A percentile compares a stretch with the other conserved stretches of the same genome.
phyloP scores from a whole-genome alignment of 2,329 filamentous ascomycete species.

The Colletotrichum paranaense region DNA sequence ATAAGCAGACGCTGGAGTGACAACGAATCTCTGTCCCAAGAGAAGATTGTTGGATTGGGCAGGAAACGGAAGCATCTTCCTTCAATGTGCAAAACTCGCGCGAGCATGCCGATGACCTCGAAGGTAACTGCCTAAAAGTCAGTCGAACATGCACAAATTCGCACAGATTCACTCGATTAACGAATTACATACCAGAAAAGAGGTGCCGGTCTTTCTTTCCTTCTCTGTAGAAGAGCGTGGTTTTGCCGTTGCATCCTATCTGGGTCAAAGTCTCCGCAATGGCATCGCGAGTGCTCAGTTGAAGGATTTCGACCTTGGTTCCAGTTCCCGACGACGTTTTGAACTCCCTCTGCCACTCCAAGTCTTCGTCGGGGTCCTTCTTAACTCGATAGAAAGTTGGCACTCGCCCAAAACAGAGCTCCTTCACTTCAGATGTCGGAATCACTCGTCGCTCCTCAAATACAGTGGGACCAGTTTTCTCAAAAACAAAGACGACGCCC shows the following conservation, averaged over 20 bases:
- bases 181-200: slow-evolving; percentile 38
- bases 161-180: neutral
- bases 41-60: slow-evolving; percentile 59
- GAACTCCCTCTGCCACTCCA: slow-evolving; percentile 5
- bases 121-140: slow-evolving; percentile 44
- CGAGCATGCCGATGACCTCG: slow-evolving; percentile 55
- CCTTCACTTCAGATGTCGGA: slow-evolving; percentile 50
- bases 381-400: slow-evolving; percentile 48
- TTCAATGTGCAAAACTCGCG: slow-evolving; percentile 47
- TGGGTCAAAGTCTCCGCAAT: slow-evolving; percentile 50
- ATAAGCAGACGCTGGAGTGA: slow-evolving; percentile 54
- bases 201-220: slow-evolving; percentile 38
- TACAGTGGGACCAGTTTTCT: slow-evolving; percentile 47
- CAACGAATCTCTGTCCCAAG: slow-evolving; percentile 64
- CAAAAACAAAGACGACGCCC: slow-evolving; percentile 52
- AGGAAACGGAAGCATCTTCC: slow-evolving; percentile 52
- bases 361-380: neutral
- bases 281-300: slow-evolving; percentile 40
- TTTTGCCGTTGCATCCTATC: slow-evolving; percentile 50
- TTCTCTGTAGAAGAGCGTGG: slow-evolving; percentile 43
- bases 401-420: slow-evolving; percentile 53
- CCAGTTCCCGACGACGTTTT: slow-evolving; percentile 34
- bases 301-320: slow-evolving; percentile 36
- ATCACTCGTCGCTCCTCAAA: slow-evolving; percentile 50
- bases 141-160: neutral